A percentile compares a stretch with the other conserved stretches of the same genome.
phyloP scores from a whole-genome alignment of 148 eudicot species.

The Rhododendron kiyosumense region DNA sequence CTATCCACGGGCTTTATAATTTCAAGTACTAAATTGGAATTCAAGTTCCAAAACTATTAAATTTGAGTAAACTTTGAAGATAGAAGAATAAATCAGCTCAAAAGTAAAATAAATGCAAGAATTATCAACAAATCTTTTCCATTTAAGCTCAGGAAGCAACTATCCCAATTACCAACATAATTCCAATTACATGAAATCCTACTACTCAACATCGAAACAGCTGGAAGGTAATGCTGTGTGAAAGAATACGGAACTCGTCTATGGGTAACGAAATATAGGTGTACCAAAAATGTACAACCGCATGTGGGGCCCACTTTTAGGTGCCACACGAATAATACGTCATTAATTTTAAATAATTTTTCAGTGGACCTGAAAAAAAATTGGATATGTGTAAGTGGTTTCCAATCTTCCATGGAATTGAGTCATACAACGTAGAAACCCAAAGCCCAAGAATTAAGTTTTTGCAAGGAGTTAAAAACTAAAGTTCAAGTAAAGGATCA shows the following conservation, averaged over 20 bases:
- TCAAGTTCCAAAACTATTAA: neutral
- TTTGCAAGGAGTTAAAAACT: neutral
- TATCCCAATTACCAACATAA: neutral
- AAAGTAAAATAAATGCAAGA: neutral
- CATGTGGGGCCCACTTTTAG: too few relatives aligned
- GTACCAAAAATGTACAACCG: too few relatives aligned
- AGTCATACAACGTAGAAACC: neutral
- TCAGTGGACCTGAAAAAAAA: too few relatives aligned
- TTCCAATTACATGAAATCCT: neutral
- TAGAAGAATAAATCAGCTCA: neutral
- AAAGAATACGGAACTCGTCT: too few relatives aligned
- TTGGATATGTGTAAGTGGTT: too few relatives aligned
- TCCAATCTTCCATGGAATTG: too few relatives aligned
- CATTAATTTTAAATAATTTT: too few relatives aligned
- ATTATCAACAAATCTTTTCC: neutral
- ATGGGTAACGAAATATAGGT: too few relatives aligned
- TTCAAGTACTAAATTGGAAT: neutral
- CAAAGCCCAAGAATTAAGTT: neutral
- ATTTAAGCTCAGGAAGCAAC: neutral
- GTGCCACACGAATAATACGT: too few relatives aligned
- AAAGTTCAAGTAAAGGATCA: neutral
- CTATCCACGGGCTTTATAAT: neutral
- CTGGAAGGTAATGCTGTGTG: neutral
- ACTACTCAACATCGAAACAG: neutral
- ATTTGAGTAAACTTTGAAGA: neutral